phyloP scores from a whole-genome alignment of 164 flowering plant genomes.

The Annona cherimola region DNA sequence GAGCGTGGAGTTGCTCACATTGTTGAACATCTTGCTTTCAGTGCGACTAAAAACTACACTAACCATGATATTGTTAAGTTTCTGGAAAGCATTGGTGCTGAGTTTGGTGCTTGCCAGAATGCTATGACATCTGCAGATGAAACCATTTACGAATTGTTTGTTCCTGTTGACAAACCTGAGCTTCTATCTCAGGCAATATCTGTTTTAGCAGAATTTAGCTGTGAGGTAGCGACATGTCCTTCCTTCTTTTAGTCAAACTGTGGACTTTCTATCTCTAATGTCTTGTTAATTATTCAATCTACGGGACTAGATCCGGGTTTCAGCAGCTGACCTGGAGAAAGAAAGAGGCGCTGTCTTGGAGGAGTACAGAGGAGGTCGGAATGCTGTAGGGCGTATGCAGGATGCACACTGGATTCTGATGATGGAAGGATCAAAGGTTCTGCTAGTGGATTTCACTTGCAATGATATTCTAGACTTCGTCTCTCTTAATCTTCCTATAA shows the following conservation, averaged over 20 bases:
- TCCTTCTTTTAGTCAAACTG: neutral
- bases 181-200: constrained; percentile 83
- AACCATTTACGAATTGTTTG: constrained; percentile 87
- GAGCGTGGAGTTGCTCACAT: constrained; percentile 98
- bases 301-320: constrained; percentile 63
- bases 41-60: constrained; percentile 82
- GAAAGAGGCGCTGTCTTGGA: constrained; percentile 97
- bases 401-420: constrained; percentile 88
- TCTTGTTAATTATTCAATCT: neutral
- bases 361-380: constrained; percentile 77
- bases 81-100: constrained; percentile 93
- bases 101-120: constrained; percentile 98
- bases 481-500: neutral
- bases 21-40: constrained; percentile 95
- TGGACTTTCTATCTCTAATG: neutral
- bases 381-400: constrained; percentile 91
- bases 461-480: neutral
- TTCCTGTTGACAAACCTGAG: constrained; percentile 92
- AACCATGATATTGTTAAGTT: constrained; percentile 90
- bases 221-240: constrained; percentile 49
- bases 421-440: constrained; percentile 95
- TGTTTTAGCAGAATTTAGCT: constrained; percentile 84
- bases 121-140: constrained; percentile 92
- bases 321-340: constrained; percentile 77
- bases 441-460: neutral